Base-by-base conservation (phyloP, 2,329 filamentous ascomycete species). In the Neoscytalidium dimidiatum region DNA sequence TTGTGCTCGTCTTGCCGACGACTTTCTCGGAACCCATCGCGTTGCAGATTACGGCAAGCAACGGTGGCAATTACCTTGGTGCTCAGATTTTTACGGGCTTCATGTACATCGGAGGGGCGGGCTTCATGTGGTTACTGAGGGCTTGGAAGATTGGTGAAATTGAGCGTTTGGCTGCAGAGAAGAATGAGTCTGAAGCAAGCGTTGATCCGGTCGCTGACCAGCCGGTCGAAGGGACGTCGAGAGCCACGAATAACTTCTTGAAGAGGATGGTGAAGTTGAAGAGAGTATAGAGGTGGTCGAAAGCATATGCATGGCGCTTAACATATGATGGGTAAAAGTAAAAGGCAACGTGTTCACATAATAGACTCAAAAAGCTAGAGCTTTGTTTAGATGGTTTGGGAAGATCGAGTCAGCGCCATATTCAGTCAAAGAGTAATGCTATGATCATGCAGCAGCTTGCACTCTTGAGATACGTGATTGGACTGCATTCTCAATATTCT, bases 1-100 rank as follows among this genome's bases (percentile, higher is more conserved):
- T 94, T 28, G 81, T 88, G 5, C 82, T 94, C 17, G 86, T 90
- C 4, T 74, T 92, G 9, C 92, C 91, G 0, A 86, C 86, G 13
- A 92, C 89, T 0, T 92, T 85, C 67, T 82, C 81, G 2, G 84
- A 86, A 67, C 78, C 84, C 0, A 86, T 88, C 66, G 85, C 81
- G 0, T 75, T 88, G 11, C 79, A 85, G 67, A 81, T 88, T 64
- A 80, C 85, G 38, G 75, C 75, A 2, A 75, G 76, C 1, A 80
- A 80, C n/a, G 80, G 80, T 0, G 77, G 80, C 29, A 80, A 74
- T 17, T 89, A 88, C 69, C 79, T 86, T 0, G 82, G 84, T 13
- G 83, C 86, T 2, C 87, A 89, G 70, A 68, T 89, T 1, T 89
- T 87, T 69, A 81, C 84, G 0, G 87, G 85, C 0, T 84, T 84